Evolutionary conservation across 1,284 basidiomycete genomes (phyloP), one percentile per base, ranked within the genome.

Genomic region (Cystobasidium slooffiae): DNA sequence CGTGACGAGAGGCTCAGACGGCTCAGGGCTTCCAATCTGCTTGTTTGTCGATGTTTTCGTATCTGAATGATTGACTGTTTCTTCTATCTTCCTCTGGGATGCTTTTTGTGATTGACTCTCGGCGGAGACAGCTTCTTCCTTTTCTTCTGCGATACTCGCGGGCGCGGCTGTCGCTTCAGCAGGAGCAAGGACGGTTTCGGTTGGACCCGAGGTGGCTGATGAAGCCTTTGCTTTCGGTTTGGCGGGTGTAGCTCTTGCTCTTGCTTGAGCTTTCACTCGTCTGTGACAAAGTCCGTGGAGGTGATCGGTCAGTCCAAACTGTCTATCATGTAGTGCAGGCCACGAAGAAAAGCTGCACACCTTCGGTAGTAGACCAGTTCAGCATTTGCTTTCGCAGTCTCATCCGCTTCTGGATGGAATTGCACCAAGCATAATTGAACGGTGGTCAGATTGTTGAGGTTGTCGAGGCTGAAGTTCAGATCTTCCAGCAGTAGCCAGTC

Each of bases 361-460:
- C 69, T 72, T 72, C 69, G 59, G 24, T 46, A 72, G 61, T 63
- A 72, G 9, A 61, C 20, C 6, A 72, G 69, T 44, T 72, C 69
- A 22, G 69, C 69, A 20, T 46, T 52, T 18, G 43, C 18, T 49
- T 64, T 72, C 39, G 61, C 69, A 18, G 41, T 51, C 37, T 72
- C 69, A 37, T 59, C 59, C 46, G 59, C 69, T 55, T 61, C 49
- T 52, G 69, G 69, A 55, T 72, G 69, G 22, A 62, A 62, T 37
- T 72, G 69, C 14, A 72, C 59, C 22, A 72, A 51, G 44, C 69
- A 72, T 16, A 72, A 61, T 46, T 61, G 69, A 20, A 46, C 51
- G 3, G 44, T 72, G 5, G 69, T 39, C 18, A 72, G 69, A 8
- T 41, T 22, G 31, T 72, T 64, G 46, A 72, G 22, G 39, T 72